A percentile compares a stretch with the other conserved stretches of the same genome.
Conservation (phyloP, 352 stramenopile genomes). For the Pythium grandisporangium region DNA sequence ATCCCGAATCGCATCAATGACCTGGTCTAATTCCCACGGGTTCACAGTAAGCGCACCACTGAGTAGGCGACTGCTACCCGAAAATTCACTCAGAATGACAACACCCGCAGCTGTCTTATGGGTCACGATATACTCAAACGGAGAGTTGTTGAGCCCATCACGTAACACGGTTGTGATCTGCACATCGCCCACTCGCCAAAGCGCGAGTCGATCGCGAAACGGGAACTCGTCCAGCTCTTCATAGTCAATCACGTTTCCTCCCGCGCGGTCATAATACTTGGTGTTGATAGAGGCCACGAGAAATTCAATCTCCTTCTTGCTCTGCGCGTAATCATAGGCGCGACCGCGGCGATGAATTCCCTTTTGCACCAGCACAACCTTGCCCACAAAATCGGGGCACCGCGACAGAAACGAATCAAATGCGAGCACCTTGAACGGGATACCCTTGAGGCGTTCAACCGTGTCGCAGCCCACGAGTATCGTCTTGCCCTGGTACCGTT, state of each 20-base stretch:
- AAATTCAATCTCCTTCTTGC: conserved; percentile 89
- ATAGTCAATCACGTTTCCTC: conserved; percentile 59
- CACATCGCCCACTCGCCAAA: conserved; percentile 70
- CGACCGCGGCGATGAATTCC: conserved; percentile 77
- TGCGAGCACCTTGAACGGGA: conserved; percentile 95
- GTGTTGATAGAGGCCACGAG: conserved; percentile 90
- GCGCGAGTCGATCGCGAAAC: conserved; percentile 55
- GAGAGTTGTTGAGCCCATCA: conserved; percentile 69
- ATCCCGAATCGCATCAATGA: conserved; percentile 59
- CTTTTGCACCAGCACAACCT: conserved; percentile 76
- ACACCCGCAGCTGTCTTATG: conserved; percentile 79
- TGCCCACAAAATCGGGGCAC: conserved; percentile 74
- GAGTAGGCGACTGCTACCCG: conserved; percentile 91
- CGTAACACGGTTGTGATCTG: conserved; percentile 69
- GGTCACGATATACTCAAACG: conserved; percentile 79
- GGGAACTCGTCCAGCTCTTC: conserved; percentile 65
- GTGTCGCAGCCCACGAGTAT: conserved; percentile 92
- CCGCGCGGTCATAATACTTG: conserved; percentile 55
- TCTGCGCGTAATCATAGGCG: conserved; percentile 91
- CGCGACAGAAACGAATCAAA: conserved; percentile 90
- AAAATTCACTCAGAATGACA: conserved; percentile 97
- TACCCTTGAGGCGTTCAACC: conserved; percentile 94
- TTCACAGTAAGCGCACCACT: conserved; percentile 95
- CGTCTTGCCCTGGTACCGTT: conserved; percentile 57
- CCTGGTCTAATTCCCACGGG: conserved; percentile 91